These are phyloP conservation scores for Herpetomonas samuelpessoai DNA, from an alignment of 208 protist species.

Conservation along the genomic window DNA sequence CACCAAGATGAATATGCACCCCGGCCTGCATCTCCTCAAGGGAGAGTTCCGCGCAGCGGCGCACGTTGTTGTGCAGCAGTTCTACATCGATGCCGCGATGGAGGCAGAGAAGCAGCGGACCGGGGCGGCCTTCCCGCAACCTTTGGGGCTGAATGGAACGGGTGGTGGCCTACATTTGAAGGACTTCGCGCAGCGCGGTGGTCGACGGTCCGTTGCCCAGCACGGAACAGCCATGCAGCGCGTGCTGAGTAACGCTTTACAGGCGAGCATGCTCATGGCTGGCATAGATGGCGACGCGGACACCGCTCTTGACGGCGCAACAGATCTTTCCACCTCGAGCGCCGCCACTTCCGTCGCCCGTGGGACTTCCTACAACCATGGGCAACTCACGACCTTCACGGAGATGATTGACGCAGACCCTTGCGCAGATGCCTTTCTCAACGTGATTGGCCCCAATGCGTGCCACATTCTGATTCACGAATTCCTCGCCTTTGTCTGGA, in stretches of 20 bases:
- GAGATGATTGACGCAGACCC: slow-evolving; percentile 35
- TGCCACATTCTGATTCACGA: slow-evolving; percentile 80
- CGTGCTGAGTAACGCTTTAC: slow-evolving; percentile 77
- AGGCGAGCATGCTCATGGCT: slow-evolving; percentile 49
- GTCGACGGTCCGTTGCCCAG: slow-evolving; percentile 46
- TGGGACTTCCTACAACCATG: no score
- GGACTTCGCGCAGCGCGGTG: slow-evolving; percentile 30
- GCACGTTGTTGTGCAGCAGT: slow-evolving; percentile 86
- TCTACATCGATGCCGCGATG: slow-evolving; percentile 72
- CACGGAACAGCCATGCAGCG: slow-evolving; percentile 74
- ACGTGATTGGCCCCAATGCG: slow-evolving; percentile 64
- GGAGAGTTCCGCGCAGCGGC: slow-evolving; percentile 80
- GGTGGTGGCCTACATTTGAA: slow-evolving; percentile 41
- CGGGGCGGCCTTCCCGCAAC: slow-evolving; percentile 41
- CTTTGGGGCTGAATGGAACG: slow-evolving; percentile 24
- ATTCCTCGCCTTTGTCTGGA: slow-evolving; percentile 87
- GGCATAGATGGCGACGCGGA: slow-evolving; percentile 17
- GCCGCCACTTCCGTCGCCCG: no score
- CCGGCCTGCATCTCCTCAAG: slow-evolving; percentile 78
- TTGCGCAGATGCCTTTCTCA: slow-evolving; percentile 80
- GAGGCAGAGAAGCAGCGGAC: slow-evolving; percentile 55
- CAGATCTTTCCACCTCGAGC: no score
- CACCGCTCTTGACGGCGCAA: neutral
- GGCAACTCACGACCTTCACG: no score
- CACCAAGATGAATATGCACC: slow-evolving; percentile 86